Conservation (phyloP, 2,329 filamentous ascomycete genomes). For the Rhynchosporium secalis region DNA sequence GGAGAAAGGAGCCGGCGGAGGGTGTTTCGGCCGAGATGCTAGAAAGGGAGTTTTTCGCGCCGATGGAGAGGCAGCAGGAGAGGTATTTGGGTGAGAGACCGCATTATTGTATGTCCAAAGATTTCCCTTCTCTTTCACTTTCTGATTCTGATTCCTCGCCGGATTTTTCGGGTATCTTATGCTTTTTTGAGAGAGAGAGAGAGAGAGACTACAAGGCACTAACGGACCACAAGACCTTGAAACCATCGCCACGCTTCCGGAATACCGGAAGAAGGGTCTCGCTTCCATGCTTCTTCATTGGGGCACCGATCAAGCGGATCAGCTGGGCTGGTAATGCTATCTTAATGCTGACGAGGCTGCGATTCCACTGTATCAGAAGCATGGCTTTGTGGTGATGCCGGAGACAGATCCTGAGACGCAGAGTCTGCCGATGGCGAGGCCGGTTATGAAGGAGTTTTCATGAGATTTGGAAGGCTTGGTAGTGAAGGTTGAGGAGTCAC, state of each 20-base stretch:
- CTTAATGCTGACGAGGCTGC: neutral
- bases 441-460: neutral
- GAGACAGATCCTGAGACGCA: neutral
- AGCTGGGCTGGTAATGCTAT: slow-evolving; percentile 8
- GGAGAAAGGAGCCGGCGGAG: slow-evolving; percentile 1
- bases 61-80: slow-evolving; percentile 3
- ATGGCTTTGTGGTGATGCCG: neutral
- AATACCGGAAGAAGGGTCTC: neutral
- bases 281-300: neutral
- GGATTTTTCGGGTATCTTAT: neutral
- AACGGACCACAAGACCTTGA: neutral
- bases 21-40: neutral
- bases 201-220: neutral
- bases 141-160: neutral
- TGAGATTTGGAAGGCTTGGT: too few species aligned
- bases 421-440: slow-evolving; percentile 4
- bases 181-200: neutral
- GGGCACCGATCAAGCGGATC: neutral
- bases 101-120: neutral
- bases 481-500: too few species aligned
- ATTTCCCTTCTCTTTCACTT: neutral
- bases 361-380: neutral
- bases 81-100: neutral
- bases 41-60: neutral
- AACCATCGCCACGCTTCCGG: slow-evolving; percentile 1